Percentiles rank a stretch among this genome's conserved stretches.
Conservation (phyloP, 306 rosid genomes). For the Crotalaria pallida region DNA sequence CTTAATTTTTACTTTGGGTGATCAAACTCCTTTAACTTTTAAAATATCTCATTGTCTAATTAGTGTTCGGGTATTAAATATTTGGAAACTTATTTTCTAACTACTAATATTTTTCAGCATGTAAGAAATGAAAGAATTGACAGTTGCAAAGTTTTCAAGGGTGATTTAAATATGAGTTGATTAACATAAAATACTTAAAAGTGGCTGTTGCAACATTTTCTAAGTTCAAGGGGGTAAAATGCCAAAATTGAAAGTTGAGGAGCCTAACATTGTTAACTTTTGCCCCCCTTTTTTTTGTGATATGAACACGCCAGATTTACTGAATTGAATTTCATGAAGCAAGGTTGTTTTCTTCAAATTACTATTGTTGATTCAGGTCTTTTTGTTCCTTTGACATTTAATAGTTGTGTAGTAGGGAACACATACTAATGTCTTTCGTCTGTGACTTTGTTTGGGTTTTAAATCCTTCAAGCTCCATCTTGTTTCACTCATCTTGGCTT, state of each 20-base stretch:
- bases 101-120: not conserved
- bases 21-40: not conserved
- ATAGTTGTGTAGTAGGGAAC: not conserved
- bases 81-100: not conserved
- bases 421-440: not conserved
- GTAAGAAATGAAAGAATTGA: not conserved
- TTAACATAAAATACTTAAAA: not conserved
- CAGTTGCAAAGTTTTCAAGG: not conserved
- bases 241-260: not conserved
- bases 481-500: slow-evolving; percentile 18
- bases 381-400: not conserved
- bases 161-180: not conserved
- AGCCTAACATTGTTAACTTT: not conserved
- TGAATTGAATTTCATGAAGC: not conserved
- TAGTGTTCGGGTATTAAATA: not conserved
- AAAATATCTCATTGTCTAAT: not conserved
- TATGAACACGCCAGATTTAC: not conserved
- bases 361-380: not conserved
- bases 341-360: not conserved
- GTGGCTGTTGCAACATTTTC: not conserved
- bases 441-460: not conserved
- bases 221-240: not conserved
- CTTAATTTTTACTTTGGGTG: not conserved
- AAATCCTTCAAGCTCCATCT: not conserved
- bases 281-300: too few species aligned